Conservation (phyloP, 768 basidiomycete genomes). For the Sarcodon sp. region DNA sequence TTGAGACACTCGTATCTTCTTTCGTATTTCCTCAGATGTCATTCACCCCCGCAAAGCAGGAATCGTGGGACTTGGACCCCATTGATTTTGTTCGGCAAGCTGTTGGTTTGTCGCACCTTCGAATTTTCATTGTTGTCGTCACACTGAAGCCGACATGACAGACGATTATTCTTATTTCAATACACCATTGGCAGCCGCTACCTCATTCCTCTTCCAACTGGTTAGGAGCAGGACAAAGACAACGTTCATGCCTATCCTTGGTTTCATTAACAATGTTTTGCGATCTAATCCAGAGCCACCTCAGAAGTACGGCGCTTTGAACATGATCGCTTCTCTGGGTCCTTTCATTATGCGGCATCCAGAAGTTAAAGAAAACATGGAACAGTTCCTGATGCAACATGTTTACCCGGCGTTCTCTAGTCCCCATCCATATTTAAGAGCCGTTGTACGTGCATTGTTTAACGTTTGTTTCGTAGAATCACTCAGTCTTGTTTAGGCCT, state of each 20-base stretch:
- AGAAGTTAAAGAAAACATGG: constrained; percentile 64
- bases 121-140: background rate
- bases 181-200: constrained; percentile 67
- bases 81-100: constrained; percentile 69
- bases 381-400: constrained; percentile 60
- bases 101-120: constrained; percentile 38
- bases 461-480: background rate
- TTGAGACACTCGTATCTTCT: constrained; percentile 59
- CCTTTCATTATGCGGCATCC: constrained; percentile 79
- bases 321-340: constrained; percentile 66
- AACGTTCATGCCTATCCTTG: constrained; percentile 72
- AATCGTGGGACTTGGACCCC: constrained; percentile 73
- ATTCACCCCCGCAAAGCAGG: constrained; percentile 54
- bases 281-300: constrained; percentile 41
- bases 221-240: constrained; percentile 70
- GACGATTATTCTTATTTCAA: constrained; percentile 77
- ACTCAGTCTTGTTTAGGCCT: constrained; percentile 35
- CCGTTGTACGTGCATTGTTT: constrained; percentile 41
- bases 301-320: constrained; percentile 76
- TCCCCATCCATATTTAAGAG: constrained; percentile 60
- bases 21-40: constrained; percentile 84
- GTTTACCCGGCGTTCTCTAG: constrained; percentile 63
- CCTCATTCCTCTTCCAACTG: constrained; percentile 67
- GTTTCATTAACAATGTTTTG: constrained; percentile 65
- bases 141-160: constrained; percentile 14